phyloP scores from a whole-genome alignment of 108 stramenopile genomes.

The Poteriospumella lacustris region DNA sequence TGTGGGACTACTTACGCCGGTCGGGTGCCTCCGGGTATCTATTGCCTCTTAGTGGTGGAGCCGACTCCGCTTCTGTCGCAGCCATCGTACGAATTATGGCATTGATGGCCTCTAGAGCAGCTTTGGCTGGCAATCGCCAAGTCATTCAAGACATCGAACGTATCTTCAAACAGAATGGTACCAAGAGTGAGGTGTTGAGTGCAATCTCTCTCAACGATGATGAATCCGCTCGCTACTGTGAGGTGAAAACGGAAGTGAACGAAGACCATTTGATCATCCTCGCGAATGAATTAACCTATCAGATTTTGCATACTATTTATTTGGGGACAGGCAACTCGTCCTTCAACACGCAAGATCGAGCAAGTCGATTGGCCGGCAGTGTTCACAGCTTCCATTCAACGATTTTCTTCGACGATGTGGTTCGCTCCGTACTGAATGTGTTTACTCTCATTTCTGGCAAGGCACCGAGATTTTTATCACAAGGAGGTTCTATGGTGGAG shows the following conservation, averaged over 20 bases:
- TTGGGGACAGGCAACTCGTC: conserved; percentile 91
- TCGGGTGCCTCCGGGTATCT: conserved; percentile 87
- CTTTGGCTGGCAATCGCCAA: neutral
- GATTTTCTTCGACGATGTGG: conserved; percentile 81
- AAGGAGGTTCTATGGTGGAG: conserved; percentile 77
- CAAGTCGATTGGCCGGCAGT: conserved; percentile 70
- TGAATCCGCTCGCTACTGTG: neutral
- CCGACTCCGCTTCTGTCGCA: conserved; percentile 84
- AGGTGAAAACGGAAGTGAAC: neutral
- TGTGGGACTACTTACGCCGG: conserved; percentile 95
- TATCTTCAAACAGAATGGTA: neutral
- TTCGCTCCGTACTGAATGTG: conserved; percentile 71
- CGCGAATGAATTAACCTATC: conserved; percentile 71
- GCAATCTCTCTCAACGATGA: neutral
- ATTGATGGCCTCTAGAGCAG: conserved; percentile 48
- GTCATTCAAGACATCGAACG: neutral
- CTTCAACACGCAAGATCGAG: conserved; percentile 66
- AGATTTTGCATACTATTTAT: conserved; percentile 83
- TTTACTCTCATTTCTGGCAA: conserved; percentile 70
- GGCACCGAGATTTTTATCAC: conserved; percentile 67
- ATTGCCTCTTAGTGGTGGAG: conserved; percentile 88
- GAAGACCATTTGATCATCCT: neutral
- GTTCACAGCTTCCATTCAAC: conserved; percentile 83
- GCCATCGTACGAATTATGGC: conserved; percentile 96
- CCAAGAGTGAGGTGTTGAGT: neutral